Evolutionary conservation across 148 eudicot genomes (phyloP), one percentile per base, ranked within the genome.

Genomic region (Drosera capensis): DNA sequence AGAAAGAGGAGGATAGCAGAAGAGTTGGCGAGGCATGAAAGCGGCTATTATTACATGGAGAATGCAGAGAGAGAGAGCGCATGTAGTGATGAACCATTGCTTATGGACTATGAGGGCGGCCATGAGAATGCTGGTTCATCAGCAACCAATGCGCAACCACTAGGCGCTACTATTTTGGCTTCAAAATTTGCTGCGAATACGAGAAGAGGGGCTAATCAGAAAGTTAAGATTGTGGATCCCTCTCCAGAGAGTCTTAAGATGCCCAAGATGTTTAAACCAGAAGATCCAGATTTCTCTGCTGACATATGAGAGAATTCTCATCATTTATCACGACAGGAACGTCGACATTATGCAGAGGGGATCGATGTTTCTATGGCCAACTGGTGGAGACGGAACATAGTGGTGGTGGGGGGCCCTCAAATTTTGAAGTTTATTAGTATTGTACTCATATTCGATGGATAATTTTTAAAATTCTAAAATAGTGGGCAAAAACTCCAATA

Each of bases 211-310:
- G 58, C 56, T 3, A 30, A 36, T 18, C 71, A 70, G 2, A 77
- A 66, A 64, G 49, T 60, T 7, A 51, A 55, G 22, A 6, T 60
- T 40, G 58, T 61, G 24, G 60, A 63, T 54, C 54, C 72, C 25
- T 45, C 67, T 9, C 35, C 47, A 1, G 46, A 60, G 2, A 60
- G 54, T 46, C 59, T 78, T 18, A 58, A 68, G 65, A 67, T 79
- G 77, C 88, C 90, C 1, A 82, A 77, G 72, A 66, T 87, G 66
- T 79, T 82, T 38, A 87, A 87, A 56, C 96, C 96, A 0, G 73
- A 77, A 25, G 94, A 82, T 66, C 96, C 94, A 0, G 73, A 74
- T 53, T 74, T 82, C 55, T 73, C 51, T 22, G 59, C 56, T 7
- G 65, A 63, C 28, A 48, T 48, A 14, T 37, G 19, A 39, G 46